Evolutionary conservation across 768 basidiomycete species (phyloP), one percentile per base, ranked within the genome.

Genomic region (Asterophora parasitica): DNA sequence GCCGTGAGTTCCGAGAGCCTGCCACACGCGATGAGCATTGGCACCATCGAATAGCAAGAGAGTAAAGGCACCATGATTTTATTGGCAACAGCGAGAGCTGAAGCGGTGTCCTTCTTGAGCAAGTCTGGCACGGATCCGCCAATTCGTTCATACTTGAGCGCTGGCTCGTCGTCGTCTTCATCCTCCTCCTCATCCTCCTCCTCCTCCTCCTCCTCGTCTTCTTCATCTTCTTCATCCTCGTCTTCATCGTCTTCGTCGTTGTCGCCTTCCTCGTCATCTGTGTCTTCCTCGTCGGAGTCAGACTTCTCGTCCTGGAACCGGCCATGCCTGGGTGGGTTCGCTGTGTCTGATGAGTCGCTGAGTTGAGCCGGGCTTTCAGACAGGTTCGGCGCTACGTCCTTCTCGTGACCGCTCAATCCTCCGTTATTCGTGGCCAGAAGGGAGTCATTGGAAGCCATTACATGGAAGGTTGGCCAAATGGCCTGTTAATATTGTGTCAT

Each of bases 1-100:
- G 42, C 78, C 80, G 63, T 97, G 94, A 1, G 95, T 96, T 16
- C 94, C 95, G 31, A 98, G 66, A 19, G 85, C 90, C 93, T 98
- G 57, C 20, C 10, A 9, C 50, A 51, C 28, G 34, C 36, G 16
- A 43, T 59, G 39, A 58, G 49, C 40, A 16, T n/a, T 32, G 42
- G 20, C 33, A 47, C 28, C 26, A 32, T 36, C 16, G 34, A 44
- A 31, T 20, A 42, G 13, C 5, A 17, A 8, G 30, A 41, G 7
- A 30, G 17, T 23, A 10, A 12, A 11, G 51, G 48, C 51, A 92
- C 93, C 67, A 96, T 70, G 35, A 79, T 72, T 55, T 85, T 84
- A 43, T 81, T 79, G 0, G 85, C 83, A 16, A 92, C 78, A 10
- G 81, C 76, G 16, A 97, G 70, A 4, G 92, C 81, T 32, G 92